A percentile compares a stretch with the other conserved stretches of the same genome.
Conservation (phyloP, 2,329 filamentous ascomycete species). For the Microascus cirrosus region DNA sequence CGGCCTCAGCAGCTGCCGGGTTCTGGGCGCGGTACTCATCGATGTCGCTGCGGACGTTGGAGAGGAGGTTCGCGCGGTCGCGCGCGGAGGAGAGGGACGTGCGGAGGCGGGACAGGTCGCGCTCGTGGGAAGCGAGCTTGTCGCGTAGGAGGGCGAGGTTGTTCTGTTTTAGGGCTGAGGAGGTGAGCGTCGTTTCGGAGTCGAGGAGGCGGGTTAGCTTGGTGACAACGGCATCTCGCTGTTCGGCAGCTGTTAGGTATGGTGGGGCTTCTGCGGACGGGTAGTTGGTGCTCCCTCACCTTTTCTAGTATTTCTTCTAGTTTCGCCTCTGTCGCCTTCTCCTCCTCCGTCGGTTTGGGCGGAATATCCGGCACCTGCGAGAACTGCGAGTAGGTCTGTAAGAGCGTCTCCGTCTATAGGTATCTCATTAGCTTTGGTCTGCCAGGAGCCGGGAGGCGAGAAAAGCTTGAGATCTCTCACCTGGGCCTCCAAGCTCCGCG, state of each 20-base stretch:
- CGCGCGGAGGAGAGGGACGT: slow-evolving; percentile 65
- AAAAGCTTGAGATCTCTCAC: slow-evolving; percentile 31
- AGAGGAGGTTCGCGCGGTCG: slow-evolving; percentile 80
- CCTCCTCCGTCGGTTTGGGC: slow-evolving; percentile 74
- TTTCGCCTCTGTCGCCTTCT: slow-evolving; percentile 66
- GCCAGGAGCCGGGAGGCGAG: not conserved
- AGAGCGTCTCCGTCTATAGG: slow-evolving; percentile 66
- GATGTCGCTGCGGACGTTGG: slow-evolving; percentile 86
- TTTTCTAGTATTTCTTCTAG: slow-evolving; percentile 77
- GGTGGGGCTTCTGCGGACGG: not conserved
- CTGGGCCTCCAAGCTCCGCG: slow-evolving; percentile 79
- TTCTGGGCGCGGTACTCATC: slow-evolving; percentile 76
- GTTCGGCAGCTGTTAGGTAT: slow-evolving; percentile 2
- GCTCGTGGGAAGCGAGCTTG: slow-evolving; percentile 76
- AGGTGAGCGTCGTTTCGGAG: slow-evolving; percentile 75
- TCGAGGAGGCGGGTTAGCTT: slow-evolving; percentile 86
- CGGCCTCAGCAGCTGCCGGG: slow-evolving; percentile 73
- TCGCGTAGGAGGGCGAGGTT: slow-evolving; percentile 87
- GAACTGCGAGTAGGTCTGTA: slow-evolving; percentile 86
- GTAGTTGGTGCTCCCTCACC: slow-evolving; percentile 31
- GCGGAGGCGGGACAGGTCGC: slow-evolving; percentile 68
- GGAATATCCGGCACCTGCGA: slow-evolving; percentile 70
- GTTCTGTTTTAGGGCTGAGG: slow-evolving; percentile 93
- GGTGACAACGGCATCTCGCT: slow-evolving; percentile 73
- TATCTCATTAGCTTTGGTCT: not conserved